These are phyloP conservation scores for Diplocarpon rosae DNA, from an alignment of 2,329 filamentous ascomycete genomes.

Conservation along the genomic window DNA sequence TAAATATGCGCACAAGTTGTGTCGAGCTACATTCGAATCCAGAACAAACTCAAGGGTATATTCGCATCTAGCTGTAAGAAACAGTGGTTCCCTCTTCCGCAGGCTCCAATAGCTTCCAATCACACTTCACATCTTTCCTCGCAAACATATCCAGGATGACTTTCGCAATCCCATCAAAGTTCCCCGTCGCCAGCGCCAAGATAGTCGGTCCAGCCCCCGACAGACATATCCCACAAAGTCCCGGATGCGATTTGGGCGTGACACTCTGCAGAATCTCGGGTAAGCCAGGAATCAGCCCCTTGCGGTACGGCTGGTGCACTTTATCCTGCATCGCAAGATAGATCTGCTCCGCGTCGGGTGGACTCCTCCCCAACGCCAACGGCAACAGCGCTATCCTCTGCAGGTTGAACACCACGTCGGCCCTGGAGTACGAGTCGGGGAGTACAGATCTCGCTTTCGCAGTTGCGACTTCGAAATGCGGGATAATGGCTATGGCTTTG, in stretches of 20 bases:
- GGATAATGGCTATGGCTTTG: conserved; percentile 94
- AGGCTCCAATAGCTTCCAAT: conserved; percentile 81
- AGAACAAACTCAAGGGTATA: background rate
- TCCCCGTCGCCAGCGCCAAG: conserved; percentile 77
- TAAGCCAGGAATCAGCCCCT: conserved; percentile 82
- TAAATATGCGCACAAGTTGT: too few relatives aligned
- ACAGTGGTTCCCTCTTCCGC: conserved; percentile 51
- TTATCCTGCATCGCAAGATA: conserved; percentile 98
- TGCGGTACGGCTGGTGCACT: conserved; percentile 92
- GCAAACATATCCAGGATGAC: conserved; percentile 68
- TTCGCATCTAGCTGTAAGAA: conserved; percentile 18
- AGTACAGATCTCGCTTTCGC: conserved; percentile 81
- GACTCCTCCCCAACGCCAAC: conserved; percentile 77
- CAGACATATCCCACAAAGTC: conserved; percentile 85
- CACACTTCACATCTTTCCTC: conserved; percentile 62
- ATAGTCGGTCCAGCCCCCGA: conserved; percentile 95
- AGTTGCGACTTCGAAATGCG: conserved; percentile 91
- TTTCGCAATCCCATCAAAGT: conserved; percentile 78
- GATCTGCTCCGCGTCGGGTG: conserved; percentile 86
- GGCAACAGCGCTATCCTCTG: conserved; percentile 87
- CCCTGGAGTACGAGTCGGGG: conserved; percentile 65
- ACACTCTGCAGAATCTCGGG: conserved; percentile 85
- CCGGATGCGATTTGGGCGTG: conserved; percentile 75
- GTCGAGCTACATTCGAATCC: too few relatives aligned
- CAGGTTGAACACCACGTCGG: conserved; percentile 85